Evolutionary conservation across 495 filamentous ascomycete genomes (phyloP).

Genomic region (Aspergillus nidulans): DNA sequence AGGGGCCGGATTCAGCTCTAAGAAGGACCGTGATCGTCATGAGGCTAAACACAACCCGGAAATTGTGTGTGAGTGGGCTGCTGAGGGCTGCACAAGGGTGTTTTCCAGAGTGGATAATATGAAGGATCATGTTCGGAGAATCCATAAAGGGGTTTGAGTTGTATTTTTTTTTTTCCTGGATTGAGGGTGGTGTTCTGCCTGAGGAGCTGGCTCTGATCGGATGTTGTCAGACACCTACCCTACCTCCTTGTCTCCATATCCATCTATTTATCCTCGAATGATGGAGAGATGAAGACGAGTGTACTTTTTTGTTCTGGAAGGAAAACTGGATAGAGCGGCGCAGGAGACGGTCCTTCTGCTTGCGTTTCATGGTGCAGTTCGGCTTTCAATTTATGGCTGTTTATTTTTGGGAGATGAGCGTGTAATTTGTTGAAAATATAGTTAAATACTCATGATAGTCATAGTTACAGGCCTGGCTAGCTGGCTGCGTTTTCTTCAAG

Average conservation of each 20-base stretch:
- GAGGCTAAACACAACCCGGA: slow-evolving; percentile 61
- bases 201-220: neutral
- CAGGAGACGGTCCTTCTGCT: neutral
- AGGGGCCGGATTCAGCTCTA: slow-evolving; percentile 57
- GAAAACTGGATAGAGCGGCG: neutral
- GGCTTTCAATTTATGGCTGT: neutral
- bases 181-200: neutral
- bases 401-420: neutral
- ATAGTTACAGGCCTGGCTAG: neutral
- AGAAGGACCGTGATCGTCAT: slow-evolving; percentile 59
- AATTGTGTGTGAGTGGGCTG: slow-evolving; percentile 50
- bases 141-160: slow-evolving; percentile 30
- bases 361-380: neutral
- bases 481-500: neutral
- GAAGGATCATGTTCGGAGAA: slow-evolving; percentile 52
- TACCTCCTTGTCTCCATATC: neutral
- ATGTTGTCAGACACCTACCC: no score
- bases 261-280: neutral
- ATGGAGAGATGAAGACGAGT: neutral
- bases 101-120: slow-evolving; percentile 66
- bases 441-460: neutral
- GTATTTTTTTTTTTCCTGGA: neutral
- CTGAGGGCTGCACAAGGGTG: slow-evolving; percentile 50
- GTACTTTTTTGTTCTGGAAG: neutral
- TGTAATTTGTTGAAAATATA: slow-evolving; percentile 1